Percentiles rank a stretch among this genome's conserved stretches.
Evolutionary conservation across 352 stramenopile species (phyloP).

Genomic region (Phytophthora tentaculata): DNA sequence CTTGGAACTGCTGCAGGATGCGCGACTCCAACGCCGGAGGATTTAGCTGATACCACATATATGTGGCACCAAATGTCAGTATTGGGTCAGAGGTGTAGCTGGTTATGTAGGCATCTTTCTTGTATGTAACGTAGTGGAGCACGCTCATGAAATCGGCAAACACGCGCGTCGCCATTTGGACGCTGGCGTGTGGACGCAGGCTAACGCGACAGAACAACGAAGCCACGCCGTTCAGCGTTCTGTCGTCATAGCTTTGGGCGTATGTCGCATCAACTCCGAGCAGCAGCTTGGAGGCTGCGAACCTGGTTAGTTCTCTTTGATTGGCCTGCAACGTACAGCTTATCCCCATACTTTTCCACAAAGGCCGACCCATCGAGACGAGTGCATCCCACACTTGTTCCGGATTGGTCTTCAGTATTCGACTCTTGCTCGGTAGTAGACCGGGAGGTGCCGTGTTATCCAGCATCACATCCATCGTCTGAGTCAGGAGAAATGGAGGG

Average conservation of each 20-base stretch:
- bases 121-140: constrained; percentile 19
- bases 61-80: constrained; percentile 36
- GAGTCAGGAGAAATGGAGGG: constrained; percentile 65
- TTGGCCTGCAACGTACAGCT: neutral
- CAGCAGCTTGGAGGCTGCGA: constrained; percentile 19
- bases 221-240: constrained; percentile 26
- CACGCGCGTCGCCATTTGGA: constrained; percentile 17
- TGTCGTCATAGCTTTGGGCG: constrained; percentile 6
- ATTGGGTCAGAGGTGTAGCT: constrained; percentile 37
- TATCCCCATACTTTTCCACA: neutral
- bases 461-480: constrained; percentile 32
- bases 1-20: neutral
- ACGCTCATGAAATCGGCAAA: constrained; percentile 40
- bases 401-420: neutral
- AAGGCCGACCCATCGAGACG: neutral
- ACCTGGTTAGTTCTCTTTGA: neutral
- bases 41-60: constrained; percentile 26
- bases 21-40: neutral
- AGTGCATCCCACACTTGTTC: neutral
- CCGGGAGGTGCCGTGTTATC: too few species aligned
- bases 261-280: neutral
- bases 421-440: constrained; percentile 1
- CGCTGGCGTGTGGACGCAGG: constrained; percentile 22
- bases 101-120: constrained; percentile 21
- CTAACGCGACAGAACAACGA: constrained; percentile 38